phyloP scores from a whole-genome alignment of 768 basidiomycete species.

The Rhodotorula paludigena region DNA sequence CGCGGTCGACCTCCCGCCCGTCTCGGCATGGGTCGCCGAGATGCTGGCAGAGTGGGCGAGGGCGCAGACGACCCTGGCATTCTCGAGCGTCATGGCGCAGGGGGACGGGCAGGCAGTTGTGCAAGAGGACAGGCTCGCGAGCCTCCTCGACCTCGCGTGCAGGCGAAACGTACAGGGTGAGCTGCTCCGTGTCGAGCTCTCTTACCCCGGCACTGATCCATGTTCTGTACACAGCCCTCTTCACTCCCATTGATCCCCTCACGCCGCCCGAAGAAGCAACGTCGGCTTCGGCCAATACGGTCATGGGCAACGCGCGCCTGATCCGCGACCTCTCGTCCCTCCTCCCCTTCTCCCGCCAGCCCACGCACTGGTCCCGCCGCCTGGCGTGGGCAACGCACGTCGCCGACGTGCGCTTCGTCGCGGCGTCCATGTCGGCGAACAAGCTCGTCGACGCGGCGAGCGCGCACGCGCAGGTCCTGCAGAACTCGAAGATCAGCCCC shows the following conservation, averaged over 20 bases:
- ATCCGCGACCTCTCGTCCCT: conserved; percentile 28
- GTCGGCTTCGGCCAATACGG: conserved; percentile 20
- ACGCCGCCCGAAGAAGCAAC: conserved; percentile 5
- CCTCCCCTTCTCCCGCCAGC: conserved; percentile 22
- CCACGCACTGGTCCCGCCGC: conserved; percentile 22
- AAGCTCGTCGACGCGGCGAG: conserved; percentile 27
- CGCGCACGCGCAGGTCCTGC: conserved; percentile 16
- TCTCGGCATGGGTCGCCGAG: conserved; percentile 24
- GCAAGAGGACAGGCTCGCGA: conserved; percentile 25
- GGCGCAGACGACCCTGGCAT: conserved; percentile 33
- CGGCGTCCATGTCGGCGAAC: conserved; percentile 27
- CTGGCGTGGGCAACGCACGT: conserved; percentile 37
- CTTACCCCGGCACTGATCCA: too few relatives aligned
- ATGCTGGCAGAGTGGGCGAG: conserved; percentile 35
- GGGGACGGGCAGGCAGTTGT: conserved; percentile 9
- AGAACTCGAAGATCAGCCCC: not conserved
- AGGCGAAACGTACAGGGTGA: conserved; percentile 36
- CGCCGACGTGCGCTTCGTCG: conserved; percentile 38
- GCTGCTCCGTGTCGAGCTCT: not conserved
- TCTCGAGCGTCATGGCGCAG: conserved; percentile 15
- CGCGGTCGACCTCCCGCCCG: conserved; percentile 11
- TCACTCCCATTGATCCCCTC: conserved; percentile 33
- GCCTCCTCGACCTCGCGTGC: conserved; percentile 30
- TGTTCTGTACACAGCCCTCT: too few relatives aligned
- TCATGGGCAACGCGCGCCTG: conserved; percentile 33